Evolutionary conservation across 495 filamentous ascomycete species (phyloP).

Genomic region (Talaromyces stipitatus): DNA sequence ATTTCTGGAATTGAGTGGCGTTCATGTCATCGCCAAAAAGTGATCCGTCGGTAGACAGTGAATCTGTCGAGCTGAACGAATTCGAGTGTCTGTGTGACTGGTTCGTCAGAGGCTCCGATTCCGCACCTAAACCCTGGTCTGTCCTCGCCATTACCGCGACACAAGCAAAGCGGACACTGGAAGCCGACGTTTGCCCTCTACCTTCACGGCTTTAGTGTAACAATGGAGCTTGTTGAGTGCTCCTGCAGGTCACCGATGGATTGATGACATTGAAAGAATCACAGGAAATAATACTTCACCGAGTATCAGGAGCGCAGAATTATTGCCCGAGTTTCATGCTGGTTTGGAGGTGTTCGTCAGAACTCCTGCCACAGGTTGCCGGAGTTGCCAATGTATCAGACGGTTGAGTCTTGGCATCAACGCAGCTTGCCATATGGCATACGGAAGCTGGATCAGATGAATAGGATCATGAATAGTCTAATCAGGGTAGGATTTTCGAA

Average conservation of each 20-base stretch:
- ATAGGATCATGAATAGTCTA: background rate
- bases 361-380: background rate
- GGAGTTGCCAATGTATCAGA: background rate
- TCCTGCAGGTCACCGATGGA: background rate
- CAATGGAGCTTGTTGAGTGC: background rate
- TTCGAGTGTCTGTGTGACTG: background rate
- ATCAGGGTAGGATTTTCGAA: too few species aligned
- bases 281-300: background rate
- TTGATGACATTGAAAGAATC: background rate
- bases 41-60: slow-evolving; percentile 7
- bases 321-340: background rate
- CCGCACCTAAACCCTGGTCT: background rate
- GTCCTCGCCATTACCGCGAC: background rate
- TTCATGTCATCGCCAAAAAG: slow-evolving; percentile 1
- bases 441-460: background rate
- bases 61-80: slow-evolving; percentile 1
- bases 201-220: background rate
- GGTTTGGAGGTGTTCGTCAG: background rate
- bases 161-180: background rate
- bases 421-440: too few species aligned
- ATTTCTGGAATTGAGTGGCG: background rate
- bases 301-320: background rate
- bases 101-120: slow-evolving; percentile 2
- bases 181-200: background rate
- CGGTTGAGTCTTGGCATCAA: background rate